Evolutionary conservation across 2,329 filamentous ascomycete genomes (phyloP).

Genomic region (Zasmidium cellare): DNA sequence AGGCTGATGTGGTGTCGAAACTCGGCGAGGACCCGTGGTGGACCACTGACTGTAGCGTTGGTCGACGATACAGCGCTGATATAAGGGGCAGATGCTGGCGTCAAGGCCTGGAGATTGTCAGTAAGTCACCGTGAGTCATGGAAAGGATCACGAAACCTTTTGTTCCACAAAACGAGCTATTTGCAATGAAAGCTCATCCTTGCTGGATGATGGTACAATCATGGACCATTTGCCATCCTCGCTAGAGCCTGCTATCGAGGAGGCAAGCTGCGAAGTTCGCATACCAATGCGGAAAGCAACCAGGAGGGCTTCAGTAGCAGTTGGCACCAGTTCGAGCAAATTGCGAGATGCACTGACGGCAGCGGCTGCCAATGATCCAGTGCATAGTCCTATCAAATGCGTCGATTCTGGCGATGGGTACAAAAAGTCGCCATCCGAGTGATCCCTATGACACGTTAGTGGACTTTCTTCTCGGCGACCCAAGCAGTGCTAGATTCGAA

Average conservation of each 20-base stretch:
- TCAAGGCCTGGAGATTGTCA: neutral
- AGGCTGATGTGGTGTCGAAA: neutral
- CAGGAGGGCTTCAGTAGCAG: conserved; percentile 36
- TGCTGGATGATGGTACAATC: neutral
- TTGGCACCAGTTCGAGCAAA: conserved; percentile 15
- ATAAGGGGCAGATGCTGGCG: neutral
- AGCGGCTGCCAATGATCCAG: conserved; percentile 24
- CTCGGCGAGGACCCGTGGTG: conserved; percentile 6
- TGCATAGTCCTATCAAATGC: conserved; percentile 20
- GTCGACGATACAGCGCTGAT: conserved; percentile 1
- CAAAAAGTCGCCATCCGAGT: neutral
- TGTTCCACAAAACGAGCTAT: neutral
- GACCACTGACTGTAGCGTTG: conserved; percentile 7
- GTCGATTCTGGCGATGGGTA: neutral
- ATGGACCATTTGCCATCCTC: neutral
- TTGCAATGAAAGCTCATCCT: neutral
- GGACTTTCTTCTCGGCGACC: no score
- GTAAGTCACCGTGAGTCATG: neutral
- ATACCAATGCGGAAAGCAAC: conserved; percentile 49
- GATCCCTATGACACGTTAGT: neutral
- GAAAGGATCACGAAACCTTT: neutral
- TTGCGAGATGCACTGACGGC: conserved; percentile 21
- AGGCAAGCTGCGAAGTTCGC: neutral
- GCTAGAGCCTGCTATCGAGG: neutral
- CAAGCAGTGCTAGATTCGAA: neutral